Percentiles rank a stretch among this genome's conserved stretches.
Conservation (phyloP, 331 rosid species). For the Cydonia oblonga region DNA sequence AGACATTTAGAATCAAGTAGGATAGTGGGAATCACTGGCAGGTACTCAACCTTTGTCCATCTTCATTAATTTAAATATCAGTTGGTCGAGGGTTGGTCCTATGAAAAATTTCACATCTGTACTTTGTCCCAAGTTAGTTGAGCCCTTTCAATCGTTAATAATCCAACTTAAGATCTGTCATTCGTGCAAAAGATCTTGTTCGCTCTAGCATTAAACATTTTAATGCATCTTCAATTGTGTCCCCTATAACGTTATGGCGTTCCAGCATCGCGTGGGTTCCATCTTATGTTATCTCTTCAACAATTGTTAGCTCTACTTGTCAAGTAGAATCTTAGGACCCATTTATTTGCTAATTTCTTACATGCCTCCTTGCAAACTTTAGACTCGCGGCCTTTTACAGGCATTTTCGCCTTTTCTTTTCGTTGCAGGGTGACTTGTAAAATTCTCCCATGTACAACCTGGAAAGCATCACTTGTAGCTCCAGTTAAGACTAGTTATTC, state of each 20-base stretch:
- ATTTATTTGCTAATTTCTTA: background rate
- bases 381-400: background rate
- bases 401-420: background rate
- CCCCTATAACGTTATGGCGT: background rate
- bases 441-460: slow-evolving; percentile 4
- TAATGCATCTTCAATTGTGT: background rate
- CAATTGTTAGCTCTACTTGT: background rate
- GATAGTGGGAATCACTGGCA: background rate
- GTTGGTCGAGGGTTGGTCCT: background rate
- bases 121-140: background rate
- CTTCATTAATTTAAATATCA: background rate
- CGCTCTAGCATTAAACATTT: background rate
- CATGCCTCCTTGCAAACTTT: background rate
- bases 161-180: background rate
- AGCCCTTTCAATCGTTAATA: background rate
- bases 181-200: background rate
- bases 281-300: background rate
- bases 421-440: slow-evolving; percentile 7
- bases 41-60: background rate
- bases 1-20: background rate
- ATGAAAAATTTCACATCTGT: background rate
- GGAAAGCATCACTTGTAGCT: slow-evolving; percentile 9
- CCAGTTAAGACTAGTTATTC: slow-evolving; percentile 17
- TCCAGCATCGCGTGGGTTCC: background rate
- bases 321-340: too few species aligned